Evolutionary conservation across 805 yeast species (phyloP), one percentile per base, ranked within the genome.

Genomic region (Brettanomyces sp.): DNA sequence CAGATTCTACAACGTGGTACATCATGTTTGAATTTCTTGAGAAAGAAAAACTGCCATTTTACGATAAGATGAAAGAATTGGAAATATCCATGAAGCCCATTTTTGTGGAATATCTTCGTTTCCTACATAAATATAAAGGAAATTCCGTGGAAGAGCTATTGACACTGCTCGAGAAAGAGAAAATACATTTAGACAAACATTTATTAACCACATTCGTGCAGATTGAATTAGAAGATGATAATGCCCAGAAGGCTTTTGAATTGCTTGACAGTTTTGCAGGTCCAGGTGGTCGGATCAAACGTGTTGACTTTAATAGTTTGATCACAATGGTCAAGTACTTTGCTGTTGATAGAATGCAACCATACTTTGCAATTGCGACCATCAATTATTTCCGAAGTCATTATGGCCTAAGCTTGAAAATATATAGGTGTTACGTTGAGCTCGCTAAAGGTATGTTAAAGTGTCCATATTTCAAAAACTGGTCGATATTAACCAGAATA

Each of bases 1-100:
- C 59, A 1, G 47, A 55, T 35, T 32, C 49, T 13, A 53, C 54
- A 8, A 53, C 61, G 8, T 56, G 59, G 51, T 57, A 50, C 45
- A 54, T 56, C 9, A 41, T 56, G 13, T 49, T 53, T 25, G 38
- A 42, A 4, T 42, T 47, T 37, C 42, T 51, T 2, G 39, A 43
- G 3, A 13, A 18, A 2, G 47, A 47, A 8, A 52, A 49, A 40
- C 42, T 43, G 14, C 22, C 42, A 2, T 35, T 57, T 4, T 50
- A 39, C 32, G 49, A 53, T 1, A 22, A 45, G 22, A 41, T 54
- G 49, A 21, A 32, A 30, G 37, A 47, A 18, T 14, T 39, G 23
- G 41, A 46, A 3, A 35, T 45, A 23, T 47, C 54, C 0, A 4
- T 49, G 22, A 42, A 33, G 3, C 57, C 57, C 1, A 45, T 56